These are phyloP conservation scores for Lonicera japonica DNA, from an alignment of 129 eudicot genomes.

Conservation along the genomic window DNA sequence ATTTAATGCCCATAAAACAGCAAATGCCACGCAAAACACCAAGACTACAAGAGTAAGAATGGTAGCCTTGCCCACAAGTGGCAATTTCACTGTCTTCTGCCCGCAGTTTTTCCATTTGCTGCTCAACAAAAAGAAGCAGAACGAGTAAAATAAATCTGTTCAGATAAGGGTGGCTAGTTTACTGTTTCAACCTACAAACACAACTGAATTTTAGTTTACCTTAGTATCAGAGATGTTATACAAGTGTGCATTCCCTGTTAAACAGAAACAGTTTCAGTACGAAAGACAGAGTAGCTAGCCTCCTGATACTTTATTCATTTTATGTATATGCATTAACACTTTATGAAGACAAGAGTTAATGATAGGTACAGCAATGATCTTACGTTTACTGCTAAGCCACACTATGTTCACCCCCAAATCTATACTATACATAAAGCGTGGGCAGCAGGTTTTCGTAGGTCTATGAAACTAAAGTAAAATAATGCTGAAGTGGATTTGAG, in stretches of 20 bases:
- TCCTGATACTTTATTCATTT: not conserved
- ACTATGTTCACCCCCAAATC: too few species aligned
- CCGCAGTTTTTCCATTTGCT: conserved; percentile 62
- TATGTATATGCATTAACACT: too few species aligned
- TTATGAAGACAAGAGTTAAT: too few species aligned
- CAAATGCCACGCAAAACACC: conserved; percentile 45
- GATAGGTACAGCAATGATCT: too few species aligned
- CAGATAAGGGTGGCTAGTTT: not conserved
- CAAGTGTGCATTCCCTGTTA: conserved; percentile 85
- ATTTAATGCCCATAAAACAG: conserved; percentile 61
- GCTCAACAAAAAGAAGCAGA: conserved; percentile 16
- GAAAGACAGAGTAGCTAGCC: not conserved
- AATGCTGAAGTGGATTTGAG: too few species aligned
- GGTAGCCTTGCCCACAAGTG: conserved; percentile 55
- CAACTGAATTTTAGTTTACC: conserved; percentile 39
- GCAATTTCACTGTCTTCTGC: conserved; percentile 42
- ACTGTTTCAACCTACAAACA: not conserved
- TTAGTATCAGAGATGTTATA: conserved; percentile 45
- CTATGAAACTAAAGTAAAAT: too few species aligned
- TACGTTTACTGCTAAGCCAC: too few species aligned
- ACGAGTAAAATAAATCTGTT: not conserved
- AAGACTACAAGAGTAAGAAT: conserved; percentile 54
- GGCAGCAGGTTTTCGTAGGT: too few species aligned
- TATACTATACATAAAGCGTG: too few species aligned
- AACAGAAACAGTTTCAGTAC: conserved; percentile 11